These are phyloP conservation scores for Massariosphaeria phaeospora DNA, from an alignment of 495 filamentous ascomycete species.

Conservation along the genomic window DNA sequence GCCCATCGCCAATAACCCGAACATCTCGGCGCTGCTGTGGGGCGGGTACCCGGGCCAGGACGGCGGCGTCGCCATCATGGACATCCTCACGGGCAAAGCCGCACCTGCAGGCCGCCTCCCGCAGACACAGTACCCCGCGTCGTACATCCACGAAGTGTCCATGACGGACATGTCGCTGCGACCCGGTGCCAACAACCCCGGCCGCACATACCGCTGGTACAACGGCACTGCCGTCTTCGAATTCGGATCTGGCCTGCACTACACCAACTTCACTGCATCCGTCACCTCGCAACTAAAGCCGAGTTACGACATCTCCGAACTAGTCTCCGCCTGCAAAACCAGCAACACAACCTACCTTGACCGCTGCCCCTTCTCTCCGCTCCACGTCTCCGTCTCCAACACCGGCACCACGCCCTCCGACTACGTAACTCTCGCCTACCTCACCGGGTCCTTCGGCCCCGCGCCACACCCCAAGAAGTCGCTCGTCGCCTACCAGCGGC, in stretches of 20 bases:
- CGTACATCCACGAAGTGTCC: constrained; percentile 51
- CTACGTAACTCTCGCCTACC: constrained; percentile 56
- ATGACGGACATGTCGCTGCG: constrained; percentile 56
- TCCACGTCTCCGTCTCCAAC: constrained; percentile 48
- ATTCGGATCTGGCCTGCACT: constrained; percentile 55
- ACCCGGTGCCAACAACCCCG: constrained; percentile 42
- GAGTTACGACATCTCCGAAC: constrained; percentile 36
- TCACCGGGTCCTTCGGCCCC: constrained; percentile 53
- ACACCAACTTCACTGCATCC: constrained; percentile 47
- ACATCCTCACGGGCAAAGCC: constrained; percentile 51
- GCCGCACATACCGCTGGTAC: constrained; percentile 62
- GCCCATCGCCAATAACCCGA: constrained; percentile 39
- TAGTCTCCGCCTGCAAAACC: constrained; percentile 29
- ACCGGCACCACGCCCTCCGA: constrained; percentile 52
- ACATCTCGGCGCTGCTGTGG: constrained; percentile 54
- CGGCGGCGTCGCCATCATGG: constrained; percentile 51
- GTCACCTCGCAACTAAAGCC: constrained; percentile 28
- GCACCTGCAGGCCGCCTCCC: constrained; percentile 56
- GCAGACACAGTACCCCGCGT: constrained; percentile 54
- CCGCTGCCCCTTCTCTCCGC: constrained; percentile 39
- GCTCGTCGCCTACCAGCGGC: constrained; percentile 56
- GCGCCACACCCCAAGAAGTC: constrained; percentile 59
- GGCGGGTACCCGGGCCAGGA: constrained; percentile 59
- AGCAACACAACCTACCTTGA: constrained; percentile 33
- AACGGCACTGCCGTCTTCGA: constrained; percentile 49